These are phyloP conservation scores for Chalaropsis thielavioides DNA, from an alignment of 2,329 filamentous ascomycete genomes.

Conservation along the genomic window DNA sequence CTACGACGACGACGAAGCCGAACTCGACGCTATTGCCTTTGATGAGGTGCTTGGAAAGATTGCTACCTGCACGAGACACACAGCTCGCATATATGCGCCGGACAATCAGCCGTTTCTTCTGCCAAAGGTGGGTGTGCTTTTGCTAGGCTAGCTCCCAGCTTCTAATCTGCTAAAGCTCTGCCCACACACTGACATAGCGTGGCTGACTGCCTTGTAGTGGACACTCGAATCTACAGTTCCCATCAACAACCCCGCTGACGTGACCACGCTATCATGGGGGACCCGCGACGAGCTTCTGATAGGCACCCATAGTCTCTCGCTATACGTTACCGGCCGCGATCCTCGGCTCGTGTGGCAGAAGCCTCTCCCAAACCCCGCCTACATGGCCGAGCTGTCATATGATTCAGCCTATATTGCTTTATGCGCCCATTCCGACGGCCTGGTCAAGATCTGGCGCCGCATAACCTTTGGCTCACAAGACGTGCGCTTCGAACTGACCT, in stretches of 20 bases:
- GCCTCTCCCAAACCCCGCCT: conserved; percentile 54
- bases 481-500: conserved; percentile 77
- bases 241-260: conserved; percentile 25
- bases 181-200: not conserved
- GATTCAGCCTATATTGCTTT: conserved; percentile 81
- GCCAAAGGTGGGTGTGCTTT: conserved; percentile 5
- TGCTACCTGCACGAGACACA: conserved; percentile 51
- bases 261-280: conserved; percentile 63
- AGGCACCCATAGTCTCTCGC: conserved; percentile 52
- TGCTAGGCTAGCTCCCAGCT: not conserved
- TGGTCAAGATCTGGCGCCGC: conserved; percentile 88
- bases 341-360: conserved; percentile 57
- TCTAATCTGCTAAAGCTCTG: not conserved
- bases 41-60: conserved; percentile 77
- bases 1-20: conserved; percentile 61
- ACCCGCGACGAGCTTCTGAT: conserved; percentile 70
- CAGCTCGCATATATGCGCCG: conserved; percentile 66
- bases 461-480: conserved; percentile 71
- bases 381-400: conserved; percentile 65
- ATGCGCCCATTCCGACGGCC: conserved; percentile 58
- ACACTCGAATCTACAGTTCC: conserved; percentile 48
- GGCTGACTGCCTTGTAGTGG: conserved; percentile 33
- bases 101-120: conserved; percentile 26
- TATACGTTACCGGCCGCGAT: conserved; percentile 44
- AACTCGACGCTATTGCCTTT: conserved; percentile 61